These are phyloP conservation scores for Pichia kluyveri DNA, from an alignment of 805 yeast genomes.

Conservation along the genomic window DNA sequence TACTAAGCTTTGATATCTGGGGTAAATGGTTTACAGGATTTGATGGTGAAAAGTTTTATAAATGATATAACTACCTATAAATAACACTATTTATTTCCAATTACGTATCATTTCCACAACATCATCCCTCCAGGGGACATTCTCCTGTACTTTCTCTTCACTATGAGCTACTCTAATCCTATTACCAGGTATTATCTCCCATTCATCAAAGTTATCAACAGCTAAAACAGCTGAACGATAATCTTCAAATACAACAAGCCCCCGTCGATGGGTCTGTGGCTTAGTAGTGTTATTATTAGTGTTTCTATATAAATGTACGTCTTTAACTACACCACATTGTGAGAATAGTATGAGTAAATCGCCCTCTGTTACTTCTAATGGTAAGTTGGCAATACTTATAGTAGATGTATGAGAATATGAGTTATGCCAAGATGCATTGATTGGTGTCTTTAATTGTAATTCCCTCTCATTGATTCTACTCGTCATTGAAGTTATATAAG, in stretches of 20 bases:
- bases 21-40: no score
- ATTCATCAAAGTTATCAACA: slow-evolving; percentile 80
- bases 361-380: slow-evolving; percentile 56
- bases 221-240: slow-evolving; percentile 76
- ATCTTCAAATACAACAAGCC: slow-evolving; percentile 74
- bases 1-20: no score
- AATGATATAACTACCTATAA: no score
- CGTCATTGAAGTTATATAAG: no score
- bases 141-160: slow-evolving; percentile 30
- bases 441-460: slow-evolving; percentile 48
- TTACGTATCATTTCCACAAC: no score
- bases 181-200: slow-evolving; percentile 35
- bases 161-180: slow-evolving; percentile 64
- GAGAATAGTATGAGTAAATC: slow-evolving; percentile 75
- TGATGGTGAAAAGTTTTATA: no score
- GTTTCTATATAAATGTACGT: slow-evolving; percentile 61
- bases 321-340: slow-evolving; percentile 83
- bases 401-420: slow-evolving; percentile 74
- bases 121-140: no score
- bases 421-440: slow-evolving; percentile 79
- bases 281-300: no score
- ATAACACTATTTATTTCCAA: no score
- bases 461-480: slow-evolving; percentile 34
- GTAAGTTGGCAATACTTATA: slow-evolving; percentile 67
- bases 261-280: slow-evolving; percentile 19